Base-by-base conservation (phyloP, 2,329 filamentous ascomycete genomes). In the Allantophomopsis cytisporea region DNA sequence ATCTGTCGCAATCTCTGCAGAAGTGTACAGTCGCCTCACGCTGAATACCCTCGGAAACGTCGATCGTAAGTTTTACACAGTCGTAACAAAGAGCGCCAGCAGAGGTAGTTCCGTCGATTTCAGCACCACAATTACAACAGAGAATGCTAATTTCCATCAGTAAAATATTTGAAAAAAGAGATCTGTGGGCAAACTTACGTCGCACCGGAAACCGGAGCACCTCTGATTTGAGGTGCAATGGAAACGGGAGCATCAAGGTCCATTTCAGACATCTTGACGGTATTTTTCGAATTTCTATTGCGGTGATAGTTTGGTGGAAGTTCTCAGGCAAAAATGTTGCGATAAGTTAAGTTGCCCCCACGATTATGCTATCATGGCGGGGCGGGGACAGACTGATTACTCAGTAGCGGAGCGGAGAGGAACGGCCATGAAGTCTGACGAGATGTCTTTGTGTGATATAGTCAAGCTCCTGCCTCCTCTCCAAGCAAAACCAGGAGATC, bases 101-200 rank as follows among this genome's bases (percentile, higher is more conserved):
- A 18, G 84, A 71, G 12, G 78, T 76, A 14, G 87, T 94, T 60
- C 91, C 91, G 61, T 95, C 88, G 54, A 98, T 94, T 31, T 89
- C 81, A 44, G 85, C 87, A 56, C 89, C 91, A 61, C 91, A 98
- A 70, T 96, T 94, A 68, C 86, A 94, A 64, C 91, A 98, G 42
- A 98, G 82, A 56, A 96, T 94, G n/a, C 79, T 84, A 39, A 23
- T 20, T 20, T 41, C 23, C 28, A 41, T 43, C 28, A 35, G 47
- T 50, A 17, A 14, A 40, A 11, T 40, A 16, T 52, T 47, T 45
- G 50, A 45, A 39, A 38, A 36, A 38, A 39, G 36, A 40, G 36
- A 43, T 32, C 23, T 37, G 37, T 35, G 30, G 23, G 40, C 7
- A 35, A 34, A 56, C 66, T 50, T 59, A 73, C 70, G 75, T 80